phyloP scores from a whole-genome alignment of 2,329 filamentous ascomycete species.

The Claviceps sp. region DNA sequence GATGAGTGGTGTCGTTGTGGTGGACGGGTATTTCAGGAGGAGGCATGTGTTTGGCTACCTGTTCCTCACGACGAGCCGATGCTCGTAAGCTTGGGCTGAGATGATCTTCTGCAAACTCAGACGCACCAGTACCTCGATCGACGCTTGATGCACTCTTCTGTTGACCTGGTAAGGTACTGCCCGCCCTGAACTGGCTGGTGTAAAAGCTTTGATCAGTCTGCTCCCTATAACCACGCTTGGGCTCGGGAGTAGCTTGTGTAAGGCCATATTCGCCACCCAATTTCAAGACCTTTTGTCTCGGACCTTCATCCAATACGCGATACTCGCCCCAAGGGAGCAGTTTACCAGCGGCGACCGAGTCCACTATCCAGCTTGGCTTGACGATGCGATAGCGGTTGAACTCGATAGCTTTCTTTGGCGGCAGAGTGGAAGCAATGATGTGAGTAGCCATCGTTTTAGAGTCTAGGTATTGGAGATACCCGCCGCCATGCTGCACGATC shows the following conservation, averaged over 20 bases:
- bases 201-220: constrained; percentile 80
- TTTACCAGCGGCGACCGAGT: constrained; percentile 71
- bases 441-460: constrained; percentile 92
- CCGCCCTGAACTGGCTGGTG: constrained; percentile 49
- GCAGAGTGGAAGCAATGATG: constrained; percentile 81
- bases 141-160: background rate
- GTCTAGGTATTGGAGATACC: constrained; percentile 88
- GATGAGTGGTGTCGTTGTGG: constrained; percentile 1
- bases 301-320: constrained; percentile 71
- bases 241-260: constrained; percentile 48
- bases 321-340: constrained; percentile 79
- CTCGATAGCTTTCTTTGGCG: constrained; percentile 85
- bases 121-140: background rate
- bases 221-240: constrained; percentile 55
- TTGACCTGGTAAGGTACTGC: constrained; percentile 16
- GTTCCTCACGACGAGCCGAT: background rate
- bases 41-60: background rate
- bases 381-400: constrained; percentile 82
- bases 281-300: constrained; percentile 63
- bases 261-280: constrained; percentile 49
- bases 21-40: background rate
- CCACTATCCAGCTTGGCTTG: constrained; percentile 86
- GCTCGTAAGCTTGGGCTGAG: background rate
- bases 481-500: constrained; percentile 86
- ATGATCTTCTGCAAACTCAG: background rate